These are phyloP conservation scores for Gardenia jasminoides DNA, from an alignment of 257 asterid genomes.

Conservation along the genomic window DNA sequence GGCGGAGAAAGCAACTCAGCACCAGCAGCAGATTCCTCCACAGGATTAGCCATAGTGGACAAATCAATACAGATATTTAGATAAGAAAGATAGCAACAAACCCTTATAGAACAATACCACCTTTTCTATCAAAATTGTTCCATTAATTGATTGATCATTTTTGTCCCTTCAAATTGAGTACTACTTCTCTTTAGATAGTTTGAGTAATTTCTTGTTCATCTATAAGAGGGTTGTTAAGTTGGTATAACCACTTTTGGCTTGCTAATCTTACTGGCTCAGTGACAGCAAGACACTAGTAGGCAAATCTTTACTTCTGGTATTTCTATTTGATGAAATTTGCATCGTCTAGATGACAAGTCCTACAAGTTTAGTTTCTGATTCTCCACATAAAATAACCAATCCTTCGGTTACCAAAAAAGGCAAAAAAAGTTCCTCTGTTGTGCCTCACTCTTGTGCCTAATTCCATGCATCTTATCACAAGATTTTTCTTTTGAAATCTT, in stretches of 20 bases:
- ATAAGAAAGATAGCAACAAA: not conserved
- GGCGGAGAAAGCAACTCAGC: conserved; percentile 50
- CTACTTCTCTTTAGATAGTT: not conserved
- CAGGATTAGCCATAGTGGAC: conserved; percentile 33
- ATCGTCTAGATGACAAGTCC: not conserved
- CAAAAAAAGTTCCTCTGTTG: no score
- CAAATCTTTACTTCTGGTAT: conserved; percentile 17
- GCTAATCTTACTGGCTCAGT: conserved; percentile 21
- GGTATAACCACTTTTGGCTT: conserved; percentile 47
- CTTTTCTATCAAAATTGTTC: not conserved
- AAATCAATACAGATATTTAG: conserved; percentile 6
- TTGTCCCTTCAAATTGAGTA: not conserved
- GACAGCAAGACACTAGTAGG: conserved; percentile 23
- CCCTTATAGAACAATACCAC: not conserved
- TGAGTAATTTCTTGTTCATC: not conserved
- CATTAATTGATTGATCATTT: not conserved
- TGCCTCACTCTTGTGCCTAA: no score
- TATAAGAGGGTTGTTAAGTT: conserved; percentile 36
- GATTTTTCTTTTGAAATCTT: no score
- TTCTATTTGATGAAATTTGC: not conserved
- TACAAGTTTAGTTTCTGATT: no score
- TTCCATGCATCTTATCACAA: no score
- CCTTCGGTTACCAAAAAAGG: no score
- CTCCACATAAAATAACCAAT: no score
- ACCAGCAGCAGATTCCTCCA: conserved; percentile 40